Evolutionary conservation across 305 asterid genomes (phyloP), one percentile per base, ranked within the genome.

Genomic region (Fraxinus xanthoxyloides): DNA sequence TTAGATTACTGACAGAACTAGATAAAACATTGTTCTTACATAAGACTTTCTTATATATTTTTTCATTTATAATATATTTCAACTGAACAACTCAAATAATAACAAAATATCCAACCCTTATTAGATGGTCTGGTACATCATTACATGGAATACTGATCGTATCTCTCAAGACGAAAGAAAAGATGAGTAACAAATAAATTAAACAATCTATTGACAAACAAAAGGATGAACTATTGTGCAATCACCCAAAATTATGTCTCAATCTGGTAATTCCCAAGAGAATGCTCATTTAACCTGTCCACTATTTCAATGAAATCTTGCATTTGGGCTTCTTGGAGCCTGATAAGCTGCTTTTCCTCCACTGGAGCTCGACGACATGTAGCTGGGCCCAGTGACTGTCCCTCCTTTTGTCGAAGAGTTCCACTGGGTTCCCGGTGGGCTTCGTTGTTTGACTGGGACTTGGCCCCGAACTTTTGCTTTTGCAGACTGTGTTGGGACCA

Each of bases 401-500:
- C 87, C 91, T 72, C 86, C 89, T 84, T 88, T 94, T 0, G 92
- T 88, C 0, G 95, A 89, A 15, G 87, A 75, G 86, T 93, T 93
- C 97, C 95, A 93, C 9, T 89, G 92, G 15, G 78, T 81, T 4
- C 83, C 59, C 2, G 85, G 76, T 19, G 94, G 90, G 91, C 90
- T 85, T 0, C 84, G 85, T 51, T 86, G 90, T 81, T 83, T 93
- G 4, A 32, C 19, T 1, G 85, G 85, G 83, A 91, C 95, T 78
- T 89, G 96, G 51, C 77, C 67, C 13, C 92, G 82, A 7, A 86
- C 93, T 85, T 94, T 96, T 0, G 98, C 97, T 77, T 92, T 94
- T 0, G 98, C 94, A 0, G 99, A 94, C 78, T 91, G 89, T 15
- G 99, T 96, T 5, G 94, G 94, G 85, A 94, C 92, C 99, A 96